A percentile compares a stretch with the other conserved stretches of the same genome.
Evolutionary conservation across 805 yeast species (phyloP).

Genomic region (Lipomyces starkeyi): DNA sequence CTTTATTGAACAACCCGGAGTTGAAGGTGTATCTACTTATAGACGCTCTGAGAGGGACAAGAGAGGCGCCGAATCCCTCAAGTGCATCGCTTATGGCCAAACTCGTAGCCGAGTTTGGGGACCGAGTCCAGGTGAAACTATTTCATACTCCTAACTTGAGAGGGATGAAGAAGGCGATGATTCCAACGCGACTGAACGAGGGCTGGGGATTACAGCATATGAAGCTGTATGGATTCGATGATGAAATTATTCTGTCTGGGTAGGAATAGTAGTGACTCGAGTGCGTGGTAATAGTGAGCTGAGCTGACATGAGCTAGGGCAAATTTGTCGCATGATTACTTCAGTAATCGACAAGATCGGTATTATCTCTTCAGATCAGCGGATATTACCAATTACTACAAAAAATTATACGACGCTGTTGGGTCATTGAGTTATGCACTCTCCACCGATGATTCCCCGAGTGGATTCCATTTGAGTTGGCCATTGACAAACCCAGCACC

Average conservation of each 20-base stretch:
- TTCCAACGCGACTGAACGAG: slow-evolving; percentile 88
- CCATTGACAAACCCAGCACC: slow-evolving; percentile 64
- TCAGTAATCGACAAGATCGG: slow-evolving; percentile 92
- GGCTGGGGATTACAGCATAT: slow-evolving; percentile 94
- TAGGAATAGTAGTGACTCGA: not conserved
- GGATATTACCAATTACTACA: slow-evolving; percentile 73
- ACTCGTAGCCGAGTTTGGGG: slow-evolving; percentile 63
- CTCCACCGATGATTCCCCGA: slow-evolving; percentile 51
- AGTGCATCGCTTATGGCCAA: slow-evolving; percentile 77
- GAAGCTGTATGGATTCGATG: slow-evolving; percentile 95
- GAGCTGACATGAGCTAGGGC: slow-evolving; percentile 51
- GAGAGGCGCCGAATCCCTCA: slow-evolving; percentile 83
- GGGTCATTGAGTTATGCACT: slow-evolving; percentile 74
- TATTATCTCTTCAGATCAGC: slow-evolving; percentile 73
- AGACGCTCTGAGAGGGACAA: slow-evolving; percentile 89
- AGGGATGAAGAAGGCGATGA: slow-evolving; percentile 65
- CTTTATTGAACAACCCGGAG: slow-evolving; percentile 63
- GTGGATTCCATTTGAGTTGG: slow-evolving; percentile 71
- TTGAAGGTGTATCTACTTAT: slow-evolving; percentile 74
- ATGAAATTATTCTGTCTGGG: slow-evolving; percentile 85
- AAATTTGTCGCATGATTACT: slow-evolving; percentile 87
- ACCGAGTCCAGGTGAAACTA: slow-evolving; percentile 77
- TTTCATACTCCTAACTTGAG: slow-evolving; percentile 87
- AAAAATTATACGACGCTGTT: slow-evolving; percentile 68
- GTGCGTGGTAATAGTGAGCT: not conserved